Evolutionary conservation across 164 flowering plant genomes (phyloP), one percentile per base, ranked within the genome.

Genomic region (Saururus chinensis): DNA sequence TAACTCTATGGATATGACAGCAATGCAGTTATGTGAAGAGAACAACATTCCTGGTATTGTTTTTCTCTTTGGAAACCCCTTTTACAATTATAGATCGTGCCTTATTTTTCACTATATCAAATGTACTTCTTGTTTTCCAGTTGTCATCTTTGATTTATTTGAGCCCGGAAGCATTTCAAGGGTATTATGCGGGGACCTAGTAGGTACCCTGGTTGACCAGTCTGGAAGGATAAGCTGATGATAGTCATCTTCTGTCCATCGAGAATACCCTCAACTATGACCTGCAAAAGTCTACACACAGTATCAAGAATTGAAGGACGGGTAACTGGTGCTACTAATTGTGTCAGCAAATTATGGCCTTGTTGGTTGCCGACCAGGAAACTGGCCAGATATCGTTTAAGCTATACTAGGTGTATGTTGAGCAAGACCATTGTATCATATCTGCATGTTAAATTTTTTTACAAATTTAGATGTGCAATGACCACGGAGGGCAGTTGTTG

Each of bases 171-270:
- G 87, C 76, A 87, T 89, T 54, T 89, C 91, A 52, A 86, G 84
- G 75, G 98, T 95, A n/a, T 78, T 92, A 56, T 86, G 89, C 61
- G 98, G 98, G 61, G 95, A 92, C 45, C 89, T 76, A 69, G 83
- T 92, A 51, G 98, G 98, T 59, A 86, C 86, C 40, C 62, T 89
- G 60, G 79, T 89, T 65, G 96, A 92, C 73, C 89, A 80, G 68
- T 66, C 84, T 0, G 96, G 89, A 61, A 77, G 81, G 63, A 72
- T 79, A 12, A 73, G 82, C 69, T 88, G 73, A 78, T 30, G 45
- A 45, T 37, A 4, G 21, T 24, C 40, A 55, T 24, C 48, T 25
- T 45, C 45, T 54, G 19, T 7, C 22, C 7, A 40, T 41, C 14
- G 4, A 23, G 13, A 13, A 16, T 17, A 58, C 49, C 4, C 2